Evolutionary conservation across 441 rosid genomes (phyloP), one percentile per base, ranked within the genome.

Genomic region (Pelargonium cotyledonis): DNA sequence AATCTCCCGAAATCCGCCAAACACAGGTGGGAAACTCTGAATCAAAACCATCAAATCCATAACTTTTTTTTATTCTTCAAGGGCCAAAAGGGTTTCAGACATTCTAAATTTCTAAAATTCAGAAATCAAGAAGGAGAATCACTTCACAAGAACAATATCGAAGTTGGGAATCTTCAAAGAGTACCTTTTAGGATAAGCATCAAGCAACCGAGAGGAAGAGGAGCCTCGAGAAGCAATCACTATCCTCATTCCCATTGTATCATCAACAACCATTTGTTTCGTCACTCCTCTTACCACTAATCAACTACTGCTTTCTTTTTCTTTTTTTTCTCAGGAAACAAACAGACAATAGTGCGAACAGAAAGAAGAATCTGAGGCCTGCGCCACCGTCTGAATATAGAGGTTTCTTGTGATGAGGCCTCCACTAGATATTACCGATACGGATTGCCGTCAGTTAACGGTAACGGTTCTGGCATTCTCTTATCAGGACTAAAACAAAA

Each of bases 141-240:
- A 49, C 16, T 49, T 49, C 15, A 61, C 3, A 35, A 55, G 21
- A 38, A 18, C 11, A 38, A 38, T 0, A 65, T 16, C 47, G 26
- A n/a, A 15, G 21, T 12, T 51, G 57, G 66, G 57, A 21, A 44
- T 69, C 57, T 63, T 69, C 23, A 61, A 49, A 53, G 65, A 55
- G 61, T 73, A 73, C 76, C 76, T 68, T 68, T 40, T 65, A 12
- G 72, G 72, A 43, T 68, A 57, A 47, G 57, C 69, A 41, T 26
- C 65, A 53, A 63, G 72, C 21, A n/a, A 73, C 12, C 76, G 69
- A 63, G 76, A 57, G 43, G 76, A 68, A 46, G 76, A 65, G 68
- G 51, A 55, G 26, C 63, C 38, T 31, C 23, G 29, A 41, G 31
- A 69, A 64, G 35, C 40, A 15, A 8, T 57, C 64, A 57, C 18